Evolutionary conservation across 352 stramenopile species (phyloP), one percentile per base, ranked within the genome.

Genomic region (Phytophthora colocasiae): DNA sequence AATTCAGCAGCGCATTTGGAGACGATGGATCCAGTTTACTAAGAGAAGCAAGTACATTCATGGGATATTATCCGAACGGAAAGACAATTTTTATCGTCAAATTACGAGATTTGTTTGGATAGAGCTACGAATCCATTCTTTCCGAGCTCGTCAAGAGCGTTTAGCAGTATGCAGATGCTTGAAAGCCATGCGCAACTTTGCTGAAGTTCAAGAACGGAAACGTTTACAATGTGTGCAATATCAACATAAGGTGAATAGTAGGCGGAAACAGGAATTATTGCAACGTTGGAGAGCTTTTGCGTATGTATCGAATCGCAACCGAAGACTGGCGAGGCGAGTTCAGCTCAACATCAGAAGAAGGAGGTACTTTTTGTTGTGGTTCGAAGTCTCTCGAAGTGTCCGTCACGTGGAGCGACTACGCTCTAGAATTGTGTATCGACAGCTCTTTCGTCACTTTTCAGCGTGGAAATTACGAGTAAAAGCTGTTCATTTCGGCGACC

Each of bases 301-400:
- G 1, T 34, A 62, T 52, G 43, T 4, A 15, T 54, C 32, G 36
- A 22, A 41, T 48, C 52, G 45, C 27, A 50, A 71, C 3, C 48
- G 48, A 27, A 69, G 22, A 15, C 38, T 72, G 14, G 43, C 52
- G 12, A 39, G 27, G 36, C 24, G 55, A 31, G 63, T 80, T 4
- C 59, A 69, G 27, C 71, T 71, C 41, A 56, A 63, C 19, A 40
- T 80, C 2, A 57, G 57, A 2, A 45, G 71, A 11, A 74, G 43
- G 26, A 54, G 58, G 31, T 74, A 65, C 52, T 69, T 80, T 49
- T 26, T 63, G 24, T 52, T 74, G 50, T 80, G 71, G 67, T 70
- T 50, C 32, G 55, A 74, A 52, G 71, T 66, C 14, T 50, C 53
- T 47, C 68, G 46, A 36, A 51, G n/a, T 24, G 27, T 39, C n/a